A percentile compares a stretch with the other conserved stretches of the same genome.
Conservation (phyloP, 148 eudicot species). For the Heliamphora exappendiculata region DNA sequence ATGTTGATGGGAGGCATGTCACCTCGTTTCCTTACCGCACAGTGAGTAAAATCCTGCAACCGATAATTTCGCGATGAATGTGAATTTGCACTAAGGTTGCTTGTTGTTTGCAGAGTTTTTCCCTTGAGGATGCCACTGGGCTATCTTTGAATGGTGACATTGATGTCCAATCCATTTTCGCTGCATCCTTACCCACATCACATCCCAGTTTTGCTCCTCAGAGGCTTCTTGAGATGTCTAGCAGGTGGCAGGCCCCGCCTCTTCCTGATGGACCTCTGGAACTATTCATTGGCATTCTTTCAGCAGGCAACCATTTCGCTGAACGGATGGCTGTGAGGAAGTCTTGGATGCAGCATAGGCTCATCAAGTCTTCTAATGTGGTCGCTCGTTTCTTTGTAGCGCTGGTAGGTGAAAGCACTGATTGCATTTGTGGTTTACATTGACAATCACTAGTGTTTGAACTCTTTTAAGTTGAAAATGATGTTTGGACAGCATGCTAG, state of each 20-base stretch:
- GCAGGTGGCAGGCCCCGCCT: constrained; percentile 65
- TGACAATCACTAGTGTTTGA: background rate
- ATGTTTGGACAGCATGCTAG: constrained; percentile 47
- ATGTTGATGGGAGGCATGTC: constrained; percentile 80
- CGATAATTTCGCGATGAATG: background rate
- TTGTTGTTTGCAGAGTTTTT: constrained; percentile 52
- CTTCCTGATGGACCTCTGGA: constrained; percentile 56
- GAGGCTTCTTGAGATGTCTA: constrained; percentile 62
- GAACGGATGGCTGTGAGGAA: constrained; percentile 93
- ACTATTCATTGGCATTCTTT: constrained; percentile 77
- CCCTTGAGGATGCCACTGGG: constrained; percentile 97
- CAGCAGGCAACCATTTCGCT: constrained; percentile 91
- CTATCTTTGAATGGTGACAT: constrained; percentile 62
- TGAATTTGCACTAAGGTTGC: constrained; percentile 7
- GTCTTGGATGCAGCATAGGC: constrained; percentile 87
- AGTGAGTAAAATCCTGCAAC: constrained; percentile 40
- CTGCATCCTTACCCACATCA: constrained; percentile 76
- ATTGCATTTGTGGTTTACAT: background rate
- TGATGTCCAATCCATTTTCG: constrained; percentile 63
- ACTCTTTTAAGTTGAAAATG: background rate
- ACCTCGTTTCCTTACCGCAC: constrained; percentile 83
- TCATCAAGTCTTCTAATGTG: constrained; percentile 62
- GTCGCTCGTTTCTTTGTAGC: constrained; percentile 90
- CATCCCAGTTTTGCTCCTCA: constrained; percentile 85
- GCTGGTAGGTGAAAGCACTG: constrained; percentile 42